Conservation (phyloP, 2,329 filamentous ascomycete genomes). For the Fusarium subglutinans region DNA sequence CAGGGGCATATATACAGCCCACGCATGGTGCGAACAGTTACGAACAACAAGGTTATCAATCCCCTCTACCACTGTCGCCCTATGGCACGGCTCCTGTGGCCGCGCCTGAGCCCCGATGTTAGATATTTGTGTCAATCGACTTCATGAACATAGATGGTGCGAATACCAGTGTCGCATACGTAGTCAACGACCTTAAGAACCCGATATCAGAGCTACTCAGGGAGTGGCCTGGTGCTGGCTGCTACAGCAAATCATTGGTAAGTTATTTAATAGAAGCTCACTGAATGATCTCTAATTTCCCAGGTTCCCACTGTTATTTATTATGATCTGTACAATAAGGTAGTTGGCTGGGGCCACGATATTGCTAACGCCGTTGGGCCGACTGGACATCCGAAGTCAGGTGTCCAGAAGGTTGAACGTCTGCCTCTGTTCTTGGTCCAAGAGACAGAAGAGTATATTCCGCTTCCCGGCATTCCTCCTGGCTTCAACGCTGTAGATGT, state of each 20-base stretch:
- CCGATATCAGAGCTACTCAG: not conserved
- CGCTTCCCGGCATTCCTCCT: rapidly evolving
- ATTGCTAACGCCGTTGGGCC: not conserved
- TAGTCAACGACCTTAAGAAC: not conserved
- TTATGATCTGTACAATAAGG: not conserved
- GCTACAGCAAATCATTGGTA: not conserved
- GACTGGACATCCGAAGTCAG: not conserved
- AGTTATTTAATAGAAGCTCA: not conserved
- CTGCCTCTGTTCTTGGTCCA: not conserved
- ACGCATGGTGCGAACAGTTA: not conserved
- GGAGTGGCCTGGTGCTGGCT: not conserved
- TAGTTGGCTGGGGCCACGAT: not conserved
- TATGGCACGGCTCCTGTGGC: not conserved
- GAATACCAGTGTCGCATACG: not conserved
- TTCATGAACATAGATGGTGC: not conserved
- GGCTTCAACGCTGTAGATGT: not conserved
- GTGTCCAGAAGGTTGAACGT: not conserved
- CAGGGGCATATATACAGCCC: not conserved
- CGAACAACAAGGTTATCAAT: not conserved
- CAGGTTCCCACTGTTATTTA: not conserved
- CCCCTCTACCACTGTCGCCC: not conserved
- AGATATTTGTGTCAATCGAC: not conserved
- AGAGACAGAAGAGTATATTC: not conserved
- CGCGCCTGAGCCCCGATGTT: rapidly evolving
- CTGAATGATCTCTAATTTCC: not conserved